Evolutionary conservation across 345 rosid genomes (phyloP), one percentile per base, ranked within the genome.

Genomic region (Anacardium occidentale): DNA sequence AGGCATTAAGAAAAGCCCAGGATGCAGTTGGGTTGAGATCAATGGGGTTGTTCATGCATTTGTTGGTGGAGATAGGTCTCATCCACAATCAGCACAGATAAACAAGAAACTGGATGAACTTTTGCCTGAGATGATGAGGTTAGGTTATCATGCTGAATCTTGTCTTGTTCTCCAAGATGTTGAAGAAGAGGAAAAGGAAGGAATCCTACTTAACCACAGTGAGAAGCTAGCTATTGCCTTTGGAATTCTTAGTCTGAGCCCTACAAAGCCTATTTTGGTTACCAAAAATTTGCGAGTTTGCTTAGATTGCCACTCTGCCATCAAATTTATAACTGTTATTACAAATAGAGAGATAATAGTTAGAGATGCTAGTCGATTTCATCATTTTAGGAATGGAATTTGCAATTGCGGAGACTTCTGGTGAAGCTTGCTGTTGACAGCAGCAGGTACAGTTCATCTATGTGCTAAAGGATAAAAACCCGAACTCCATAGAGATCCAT

Each of bases 241-340:
- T 55, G 81, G 78, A 20, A 77, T 77, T 48, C 73, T 77, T 50
- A 61, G 62, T 66, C 70, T 77, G 50, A 71, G 69, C 63, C 64
- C 71, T 21, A 47, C 25, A 29, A 77, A 77, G 59, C 81, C 71
- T 55, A 77, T 80, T 37, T 34, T 80, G 29, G 76, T 80, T 7
- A 77, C 84, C 11, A 80, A 80, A 60, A 77, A 80, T 64, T 67
- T 80, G 70, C 66, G 83, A 74, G 73, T 77, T 66, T 77, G 83
- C 56, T 73, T 69, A 54, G 83, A 76, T 61, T 76, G 80, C 70
- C 83, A 80, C 32, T 21, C 55, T 50, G 74, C 76, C 45, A 70
- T 77, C 62, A 91, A 93, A 73, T 85, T 81, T 29, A 91, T 91
- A 53, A 89, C 97, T 17, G 85, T 74, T 79, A 80, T 88, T 29